These are phyloP conservation scores for Penicillium soppii DNA, from an alignment of 495 filamentous ascomycete genomes.

Conservation along the genomic window DNA sequence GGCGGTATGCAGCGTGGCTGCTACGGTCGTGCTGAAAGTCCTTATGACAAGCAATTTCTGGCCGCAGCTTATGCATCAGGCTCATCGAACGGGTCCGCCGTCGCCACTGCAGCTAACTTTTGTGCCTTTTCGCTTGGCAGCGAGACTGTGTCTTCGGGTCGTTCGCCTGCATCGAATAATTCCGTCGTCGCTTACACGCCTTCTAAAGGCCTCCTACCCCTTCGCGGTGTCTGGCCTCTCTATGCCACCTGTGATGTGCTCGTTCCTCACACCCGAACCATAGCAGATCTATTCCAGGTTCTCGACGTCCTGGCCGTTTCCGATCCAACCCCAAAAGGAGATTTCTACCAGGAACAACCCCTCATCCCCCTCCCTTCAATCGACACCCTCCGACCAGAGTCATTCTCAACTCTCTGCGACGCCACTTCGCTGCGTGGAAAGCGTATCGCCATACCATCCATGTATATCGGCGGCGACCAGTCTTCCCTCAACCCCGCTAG, in stretches of 20 bases:
- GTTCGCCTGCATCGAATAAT: conserved; percentile 39
- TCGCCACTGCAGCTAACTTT: conserved; percentile 35
- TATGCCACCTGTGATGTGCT: conserved; percentile 39
- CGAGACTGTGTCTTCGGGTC: conserved; percentile 39
- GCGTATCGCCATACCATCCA: conserved; percentile 31
- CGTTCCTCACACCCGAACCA: conserved; percentile 36
- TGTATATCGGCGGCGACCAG: conserved; percentile 34
- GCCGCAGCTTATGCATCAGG: conserved; percentile 38
- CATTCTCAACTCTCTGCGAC: conserved; percentile 20
- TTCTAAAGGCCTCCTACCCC: conserved; percentile 34
- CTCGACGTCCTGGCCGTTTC: conserved; percentile 31
- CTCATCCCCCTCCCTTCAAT: conserved; percentile 27
- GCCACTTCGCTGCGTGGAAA: conserved; percentile 23
- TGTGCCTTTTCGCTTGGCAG: conserved; percentile 39
- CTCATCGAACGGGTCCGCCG: conserved; percentile 39
- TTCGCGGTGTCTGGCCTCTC: conserved; percentile 36
- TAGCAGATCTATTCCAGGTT: conserved; percentile 30
- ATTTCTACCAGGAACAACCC: conserved; percentile 36
- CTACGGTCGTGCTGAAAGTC: conserved; percentile 37
- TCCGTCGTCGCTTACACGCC: conserved; percentile 38
- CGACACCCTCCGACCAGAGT: conserved; percentile 21
- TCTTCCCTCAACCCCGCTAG: conserved; percentile 15
- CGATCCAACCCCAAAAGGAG: conserved; percentile 25
- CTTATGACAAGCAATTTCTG: conserved; percentile 31
- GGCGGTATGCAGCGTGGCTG: conserved; percentile 42